phyloP scores from a whole-genome alignment of 108 stramenopile genomes.

The Schizochytrium sp. region DNA sequence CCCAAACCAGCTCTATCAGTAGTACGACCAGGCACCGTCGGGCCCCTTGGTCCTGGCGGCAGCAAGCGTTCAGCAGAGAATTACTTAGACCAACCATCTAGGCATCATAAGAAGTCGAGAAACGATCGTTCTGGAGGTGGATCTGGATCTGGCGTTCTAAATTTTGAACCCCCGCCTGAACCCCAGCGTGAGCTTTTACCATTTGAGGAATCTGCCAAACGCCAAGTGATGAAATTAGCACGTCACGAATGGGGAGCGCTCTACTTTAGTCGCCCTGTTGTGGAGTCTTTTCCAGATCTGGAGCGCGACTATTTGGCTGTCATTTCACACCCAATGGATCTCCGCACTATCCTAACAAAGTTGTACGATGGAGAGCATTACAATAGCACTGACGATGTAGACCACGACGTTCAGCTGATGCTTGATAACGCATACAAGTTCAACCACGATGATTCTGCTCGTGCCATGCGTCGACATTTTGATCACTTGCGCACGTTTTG shows the following conservation, averaged over 20 bases:
- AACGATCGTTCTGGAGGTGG: neutral
- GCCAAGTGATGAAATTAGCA: slow-evolving; percentile 5
- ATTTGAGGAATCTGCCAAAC: slow-evolving; percentile 15
- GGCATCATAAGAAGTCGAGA: slow-evolving; percentile 13
- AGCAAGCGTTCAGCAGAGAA: neutral
- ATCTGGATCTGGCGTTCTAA: neutral
- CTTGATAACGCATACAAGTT: neutral
- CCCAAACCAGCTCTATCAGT: neutral
- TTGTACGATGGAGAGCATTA: slow-evolving; percentile 42
- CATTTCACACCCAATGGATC: slow-evolving; percentile 38
- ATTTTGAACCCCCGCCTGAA: slow-evolving; percentile 5
- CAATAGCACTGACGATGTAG: slow-evolving; percentile 29
- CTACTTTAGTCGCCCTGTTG: slow-evolving; percentile 42
- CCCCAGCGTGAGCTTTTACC: slow-evolving; percentile 34
- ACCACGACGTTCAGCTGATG: slow-evolving; percentile 48
- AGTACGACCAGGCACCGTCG: neutral
- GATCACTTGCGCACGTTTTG: slow-evolving; percentile 13
- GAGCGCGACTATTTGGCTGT: neutral
- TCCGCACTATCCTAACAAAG: slow-evolving; percentile 37
- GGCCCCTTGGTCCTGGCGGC: slow-evolving; percentile 14
- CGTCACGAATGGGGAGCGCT: slow-evolving; percentile 7
- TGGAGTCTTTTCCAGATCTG: slow-evolving; percentile 56
- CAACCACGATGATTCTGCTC: slow-evolving; percentile 29
- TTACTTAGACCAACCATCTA: neutral
- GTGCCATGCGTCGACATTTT: slow-evolving; percentile 36